Conservation (phyloP, 225 moss, liverwort and hornwort genomes). For the Lunularia cruciata region DNA sequence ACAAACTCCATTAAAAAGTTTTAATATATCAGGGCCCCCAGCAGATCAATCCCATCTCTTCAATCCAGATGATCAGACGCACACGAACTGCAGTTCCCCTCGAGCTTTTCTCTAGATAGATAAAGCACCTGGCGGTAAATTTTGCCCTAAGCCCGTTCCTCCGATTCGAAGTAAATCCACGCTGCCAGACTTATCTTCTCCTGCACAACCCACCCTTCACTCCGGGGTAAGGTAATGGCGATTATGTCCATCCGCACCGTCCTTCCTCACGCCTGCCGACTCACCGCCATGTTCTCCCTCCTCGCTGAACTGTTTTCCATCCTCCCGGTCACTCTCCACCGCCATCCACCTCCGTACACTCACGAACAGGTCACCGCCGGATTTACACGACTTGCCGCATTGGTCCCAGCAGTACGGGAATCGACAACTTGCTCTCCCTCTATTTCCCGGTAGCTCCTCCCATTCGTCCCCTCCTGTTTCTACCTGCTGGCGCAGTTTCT, state of each 20-base stretch:
- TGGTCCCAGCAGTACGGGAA: no score
- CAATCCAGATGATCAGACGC: conserved; percentile 17
- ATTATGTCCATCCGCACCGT: conserved; percentile 1
- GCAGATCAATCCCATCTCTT: conserved; percentile 1
- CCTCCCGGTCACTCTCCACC: no score
- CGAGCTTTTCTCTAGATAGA: conserved; percentile 12
- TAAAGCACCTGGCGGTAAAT: conserved; percentile 24
- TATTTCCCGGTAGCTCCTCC: no score
- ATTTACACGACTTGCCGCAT: no score
- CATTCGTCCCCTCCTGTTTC: no score
- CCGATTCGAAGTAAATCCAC: not conserved
- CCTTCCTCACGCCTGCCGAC: not conserved
- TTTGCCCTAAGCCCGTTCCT: conserved; percentile 6
- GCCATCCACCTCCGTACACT: no score
- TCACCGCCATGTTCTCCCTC: conserved; percentile 6
- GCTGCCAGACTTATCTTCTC: conserved; percentile 14
- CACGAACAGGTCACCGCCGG: no score
- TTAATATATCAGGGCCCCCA: not conserved
- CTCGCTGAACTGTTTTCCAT: no score
- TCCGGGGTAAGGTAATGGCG: not conserved
- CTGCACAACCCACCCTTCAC: not conserved
- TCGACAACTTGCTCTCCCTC: no score
- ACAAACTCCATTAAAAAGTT: not conserved
- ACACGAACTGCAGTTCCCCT: conserved; percentile 7
- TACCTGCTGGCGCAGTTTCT: no score